Evolutionary conservation across 169 alveolate genomes (phyloP), one percentile per base, ranked within the genome.

Genomic region (Eimeria brunetti): DNA sequence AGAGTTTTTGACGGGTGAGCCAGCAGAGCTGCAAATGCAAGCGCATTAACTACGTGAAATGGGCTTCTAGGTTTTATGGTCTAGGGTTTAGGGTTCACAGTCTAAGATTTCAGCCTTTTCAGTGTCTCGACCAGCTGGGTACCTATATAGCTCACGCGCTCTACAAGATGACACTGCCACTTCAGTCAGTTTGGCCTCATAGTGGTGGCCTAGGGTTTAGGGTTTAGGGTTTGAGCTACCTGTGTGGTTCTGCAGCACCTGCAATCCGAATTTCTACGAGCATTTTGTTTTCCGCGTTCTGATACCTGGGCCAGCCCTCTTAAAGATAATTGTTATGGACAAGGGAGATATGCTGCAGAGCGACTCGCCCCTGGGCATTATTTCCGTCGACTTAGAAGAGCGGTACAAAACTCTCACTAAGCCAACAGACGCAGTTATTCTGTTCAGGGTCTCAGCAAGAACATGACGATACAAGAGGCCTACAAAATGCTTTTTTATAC

Each of bases 221-320:
- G n/a, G n/a, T n/a, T n/a, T n/a, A n/a, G n/a, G 24, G 9, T 2
- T 69, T 69, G n/a, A 33, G 78, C 49, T 69, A 5, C 3, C 49
- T 11, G 0, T 49, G 49, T 14, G 49, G 1, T 30, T 46, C 41
- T 58, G 67, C 91, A 91, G 95, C 75, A 64, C 46, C 71, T 67
- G 49, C 56, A 53, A 67, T 69, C 96, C 96, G 16, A 84, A 93
- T 38, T 93, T 93, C 94, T 93, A 93, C 89, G 94, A 93, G 94
- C 96, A 93, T 89, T 93, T 93, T 67, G 89, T 69, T 30, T 83
- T 93, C 88, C 51, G 64, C 24, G 89, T 69, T 56, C 51, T 69
- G 53, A 71, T 93, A 14, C 94, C 95, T 27, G 95, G 95, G 20
- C 73, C 62, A 58, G 91, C 92, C 49, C 49, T 53, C 44, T 62